Evolutionary conservation across 805 yeast genomes (phyloP).

Genomic region (Wickerhamiella sergipiensis): DNA sequence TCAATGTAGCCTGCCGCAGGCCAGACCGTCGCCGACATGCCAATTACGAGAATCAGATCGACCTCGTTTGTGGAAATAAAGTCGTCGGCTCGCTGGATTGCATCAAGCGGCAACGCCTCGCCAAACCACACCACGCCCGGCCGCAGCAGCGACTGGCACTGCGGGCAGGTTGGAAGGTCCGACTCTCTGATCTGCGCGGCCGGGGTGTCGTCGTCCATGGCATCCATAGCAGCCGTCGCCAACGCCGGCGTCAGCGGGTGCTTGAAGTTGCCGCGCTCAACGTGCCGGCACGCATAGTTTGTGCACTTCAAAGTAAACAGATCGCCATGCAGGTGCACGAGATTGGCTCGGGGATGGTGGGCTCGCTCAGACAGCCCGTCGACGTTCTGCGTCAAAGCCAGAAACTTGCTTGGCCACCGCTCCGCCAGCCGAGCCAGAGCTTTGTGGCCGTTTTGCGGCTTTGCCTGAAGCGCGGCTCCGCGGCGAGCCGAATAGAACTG

Average conservation of each 20-base stretch:
- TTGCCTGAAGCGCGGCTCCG: constrained; percentile 45
- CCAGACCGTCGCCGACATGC: constrained; percentile 76
- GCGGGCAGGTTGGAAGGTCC: constrained; percentile 65
- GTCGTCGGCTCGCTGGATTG: constrained; percentile 54
- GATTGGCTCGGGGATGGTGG: constrained; percentile 37
- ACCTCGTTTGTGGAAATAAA: constrained; percentile 45
- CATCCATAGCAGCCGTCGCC: constrained; percentile 17
- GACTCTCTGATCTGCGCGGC: constrained; percentile 27
- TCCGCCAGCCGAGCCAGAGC: constrained; percentile 51
- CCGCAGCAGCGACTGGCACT: constrained; percentile 50
- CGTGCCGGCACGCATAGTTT: constrained; percentile 52
- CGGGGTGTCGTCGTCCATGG: constrained; percentile 12
- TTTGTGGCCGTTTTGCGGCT: constrained; percentile 61
- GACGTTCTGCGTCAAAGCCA: constrained; percentile 72
- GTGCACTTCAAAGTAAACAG: constrained; percentile 65
- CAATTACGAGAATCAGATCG: constrained; percentile 69
- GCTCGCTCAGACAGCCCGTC: constrained; percentile 64
- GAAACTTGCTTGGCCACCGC: constrained; percentile 27
- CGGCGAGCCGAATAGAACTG: constrained; percentile 69
- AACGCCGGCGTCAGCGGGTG: constrained; percentile 50
- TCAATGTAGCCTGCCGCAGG: constrained; percentile 90
- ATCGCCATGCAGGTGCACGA: constrained; percentile 69
- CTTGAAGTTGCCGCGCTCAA: constrained; percentile 34
- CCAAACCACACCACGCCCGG: constrained; percentile 96
- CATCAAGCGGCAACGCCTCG: constrained; percentile 59